Base-by-base conservation (phyloP, 371 early-diverging fungal species). In the Blastocladiella emersonii region DNA sequence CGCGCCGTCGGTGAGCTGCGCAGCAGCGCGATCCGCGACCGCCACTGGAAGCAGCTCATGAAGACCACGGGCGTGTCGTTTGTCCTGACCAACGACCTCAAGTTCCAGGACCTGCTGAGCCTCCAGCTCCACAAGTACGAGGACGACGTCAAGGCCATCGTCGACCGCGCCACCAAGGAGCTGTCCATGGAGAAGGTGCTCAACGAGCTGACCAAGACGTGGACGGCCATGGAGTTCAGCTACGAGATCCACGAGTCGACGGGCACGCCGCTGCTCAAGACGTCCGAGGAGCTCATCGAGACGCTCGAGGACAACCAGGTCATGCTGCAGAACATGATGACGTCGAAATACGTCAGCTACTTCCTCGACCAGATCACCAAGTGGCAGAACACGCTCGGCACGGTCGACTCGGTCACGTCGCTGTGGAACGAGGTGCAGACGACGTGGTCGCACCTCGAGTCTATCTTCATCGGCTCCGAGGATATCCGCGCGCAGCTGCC, bases 21-120 rank as follows among this genome's bases (percentile, higher is more conserved):
- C 21, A 80, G 78, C 69, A 74, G 64, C 59, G 80, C 82, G 23
- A 81, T 83, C 55, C 72, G 82, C 36, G 82, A 83, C 37, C 74
- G 83, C 17, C 83, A 83, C 67, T 83, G 83, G 83, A 80, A 80
- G 66, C 83, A 83, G 70, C 67, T 83, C 60, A 81, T 83, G 83
- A 80, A 81, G 67, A 80, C 79, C 13, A 80, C 82, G 6, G 82
- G 82, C 21, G 82, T 81, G 7, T 80, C 79, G 1, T 81, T 83
- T 66, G 80, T 80, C 3, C 63, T 81, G 61, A 83, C 80, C 0
- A 72, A 74, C 57, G 80, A 81, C 69, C 75, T 80, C 79, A 79
- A 79, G 66, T 81, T 83, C 71, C 79, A 83, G 57, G 83, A 83
- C 64, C 64, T 83, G 56, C 71, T 83, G 35, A 72, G 73, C 34